A percentile compares a stretch with the other conserved stretches of the same genome.
Conservation (phyloP, 2,329 filamentous ascomycete genomes). For the Penicillium sp. region DNA sequence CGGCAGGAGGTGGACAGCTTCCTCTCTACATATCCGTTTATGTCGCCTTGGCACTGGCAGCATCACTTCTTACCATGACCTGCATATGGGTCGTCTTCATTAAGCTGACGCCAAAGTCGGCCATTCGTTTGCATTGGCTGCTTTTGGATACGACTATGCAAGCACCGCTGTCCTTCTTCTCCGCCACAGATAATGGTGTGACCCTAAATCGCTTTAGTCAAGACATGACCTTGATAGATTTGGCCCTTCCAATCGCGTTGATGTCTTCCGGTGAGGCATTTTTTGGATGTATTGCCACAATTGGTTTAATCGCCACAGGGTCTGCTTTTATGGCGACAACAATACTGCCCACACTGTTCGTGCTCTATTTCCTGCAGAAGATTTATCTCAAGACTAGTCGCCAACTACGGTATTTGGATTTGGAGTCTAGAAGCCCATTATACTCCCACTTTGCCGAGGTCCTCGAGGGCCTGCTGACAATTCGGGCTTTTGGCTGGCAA, state of each 20-base stretch:
- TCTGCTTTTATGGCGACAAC: background rate
- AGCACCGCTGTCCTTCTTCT: no score
- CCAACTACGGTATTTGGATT: background rate
- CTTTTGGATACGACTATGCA: background rate
- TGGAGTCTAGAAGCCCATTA: background rate
- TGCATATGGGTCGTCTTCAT: background rate
- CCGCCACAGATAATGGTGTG: background rate
- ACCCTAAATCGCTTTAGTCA: background rate
- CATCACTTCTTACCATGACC: background rate
- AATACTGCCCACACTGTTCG: background rate
- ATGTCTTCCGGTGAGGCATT: background rate
- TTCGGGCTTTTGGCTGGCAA: background rate
- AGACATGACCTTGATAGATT: background rate
- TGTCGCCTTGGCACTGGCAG: background rate
- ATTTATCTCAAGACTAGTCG: background rate
- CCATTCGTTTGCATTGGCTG: background rate
- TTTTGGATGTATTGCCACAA: background rate
- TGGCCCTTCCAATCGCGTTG: background rate
- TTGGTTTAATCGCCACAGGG: background rate
- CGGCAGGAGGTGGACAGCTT: background rate
- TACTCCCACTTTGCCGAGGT: background rate
- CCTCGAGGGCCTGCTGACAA: background rate
- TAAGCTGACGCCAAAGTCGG: background rate
- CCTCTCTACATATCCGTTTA: background rate
- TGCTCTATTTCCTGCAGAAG: background rate